phyloP scores from a whole-genome alignment of 371 early-diverging fungal species.

The Saksenaea vasiformis region DNA sequence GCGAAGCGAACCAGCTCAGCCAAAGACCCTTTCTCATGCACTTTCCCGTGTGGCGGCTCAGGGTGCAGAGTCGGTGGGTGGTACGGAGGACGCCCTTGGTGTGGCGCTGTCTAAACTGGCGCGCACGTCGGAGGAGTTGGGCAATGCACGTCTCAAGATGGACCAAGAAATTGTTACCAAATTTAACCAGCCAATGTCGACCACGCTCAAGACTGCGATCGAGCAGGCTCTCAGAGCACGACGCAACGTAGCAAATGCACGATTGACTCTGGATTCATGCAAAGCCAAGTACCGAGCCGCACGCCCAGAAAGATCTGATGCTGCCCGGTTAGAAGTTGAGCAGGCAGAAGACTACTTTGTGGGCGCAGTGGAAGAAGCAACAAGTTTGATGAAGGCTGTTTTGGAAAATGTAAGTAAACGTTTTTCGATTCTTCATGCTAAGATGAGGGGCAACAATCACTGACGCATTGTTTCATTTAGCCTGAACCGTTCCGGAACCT shows the following conservation, averaged over 20 bases:
- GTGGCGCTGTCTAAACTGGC: constrained; percentile 85
- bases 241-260: constrained; percentile 73
- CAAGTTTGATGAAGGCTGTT: constrained; percentile 86
- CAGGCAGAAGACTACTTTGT: constrained; percentile 93
- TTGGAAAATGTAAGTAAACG: constrained; percentile 69
- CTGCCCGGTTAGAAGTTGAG: constrained; percentile 78
- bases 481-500: constrained; percentile 85
- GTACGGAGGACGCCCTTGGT: constrained; percentile 74
- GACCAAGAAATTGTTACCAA: constrained; percentile 68
- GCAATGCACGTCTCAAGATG: constrained; percentile 75
- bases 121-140: constrained; percentile 79
- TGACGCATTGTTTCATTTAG: constrained; percentile 28
- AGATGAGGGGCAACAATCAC: no score
- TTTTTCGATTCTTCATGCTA: no score
- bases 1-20: constrained; percentile 22
- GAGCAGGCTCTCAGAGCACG: constrained; percentile 85
- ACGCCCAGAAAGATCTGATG: constrained; percentile 67
- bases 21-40: constrained; percentile 74
- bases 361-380: constrained; percentile 89
- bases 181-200: constrained; percentile 76
- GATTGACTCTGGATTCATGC: constrained; percentile 83
- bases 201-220: constrained; percentile 72
- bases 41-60: constrained; percentile 69
- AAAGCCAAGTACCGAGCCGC: constrained; percentile 76
- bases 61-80: constrained; percentile 65